Evolutionary conservation across 768 basidiomycete species (phyloP).

Genomic region (Daedaleopsis sinensis): DNA sequence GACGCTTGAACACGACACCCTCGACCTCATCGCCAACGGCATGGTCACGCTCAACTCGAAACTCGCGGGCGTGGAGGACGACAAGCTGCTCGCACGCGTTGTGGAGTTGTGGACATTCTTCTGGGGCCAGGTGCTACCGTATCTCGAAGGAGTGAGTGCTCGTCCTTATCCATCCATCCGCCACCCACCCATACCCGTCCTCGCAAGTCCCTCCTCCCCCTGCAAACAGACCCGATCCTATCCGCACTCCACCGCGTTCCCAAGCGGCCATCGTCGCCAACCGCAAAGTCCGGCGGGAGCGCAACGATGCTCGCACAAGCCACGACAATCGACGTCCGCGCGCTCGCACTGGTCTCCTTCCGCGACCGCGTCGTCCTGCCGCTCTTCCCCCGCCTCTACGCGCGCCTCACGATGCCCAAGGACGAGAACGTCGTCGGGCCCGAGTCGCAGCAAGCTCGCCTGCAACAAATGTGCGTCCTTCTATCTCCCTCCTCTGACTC

Average conservation of each 20-base stretch:
- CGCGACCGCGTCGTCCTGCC: slow-evolving; percentile 80
- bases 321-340: slow-evolving; percentile 70
- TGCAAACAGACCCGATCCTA: slow-evolving; percentile 64
- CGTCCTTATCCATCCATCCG: slow-evolving; percentile 42
- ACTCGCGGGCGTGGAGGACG: slow-evolving; percentile 74
- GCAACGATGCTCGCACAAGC: slow-evolving; percentile 40
- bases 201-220: slow-evolving; percentile 56
- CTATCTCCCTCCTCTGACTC: neutral
- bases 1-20: slow-evolving; percentile 75
- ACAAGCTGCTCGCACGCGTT: slow-evolving; percentile 72
- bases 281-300: slow-evolving; percentile 49
- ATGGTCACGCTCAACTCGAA: slow-evolving; percentile 94
- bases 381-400: slow-evolving; percentile 55
- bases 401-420: slow-evolving; percentile 55
- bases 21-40: slow-evolving; percentile 81
- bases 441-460: slow-evolving; percentile 63
- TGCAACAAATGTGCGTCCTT: slow-evolving; percentile 75
- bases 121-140: slow-evolving; percentile 87
- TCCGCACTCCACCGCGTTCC: slow-evolving; percentile 69
- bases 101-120: slow-evolving; percentile 94
- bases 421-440: slow-evolving; percentile 58
- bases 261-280: slow-evolving; percentile 55
- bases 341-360: slow-evolving; percentile 78
- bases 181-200: slow-evolving; percentile 22
- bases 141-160: slow-evolving; percentile 79